Conservation (phyloP, 2,329 filamentous ascomycete species). For the Plectosphaerella sp. region DNA sequence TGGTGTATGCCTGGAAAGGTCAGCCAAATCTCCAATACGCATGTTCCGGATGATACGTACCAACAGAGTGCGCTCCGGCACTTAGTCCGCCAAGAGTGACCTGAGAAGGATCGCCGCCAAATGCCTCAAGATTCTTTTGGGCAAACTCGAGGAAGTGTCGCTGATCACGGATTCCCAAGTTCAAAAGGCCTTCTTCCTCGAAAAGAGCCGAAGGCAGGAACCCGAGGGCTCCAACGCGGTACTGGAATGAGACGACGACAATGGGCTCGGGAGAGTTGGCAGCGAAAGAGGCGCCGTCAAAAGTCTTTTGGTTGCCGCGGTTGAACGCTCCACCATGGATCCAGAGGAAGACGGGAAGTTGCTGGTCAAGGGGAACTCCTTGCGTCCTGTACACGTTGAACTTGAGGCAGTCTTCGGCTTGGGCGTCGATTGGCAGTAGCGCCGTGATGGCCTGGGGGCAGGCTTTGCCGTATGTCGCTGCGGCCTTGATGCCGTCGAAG, state of each 20-base stretch:
- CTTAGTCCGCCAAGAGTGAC: constrained; percentile 53
- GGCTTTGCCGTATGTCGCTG: constrained; percentile 31
- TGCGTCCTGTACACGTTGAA: constrained; percentile 7
- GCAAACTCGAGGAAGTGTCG: constrained; percentile 48
- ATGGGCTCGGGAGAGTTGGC: constrained; percentile 17
- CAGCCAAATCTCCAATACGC: too few relatives aligned
- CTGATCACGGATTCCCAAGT: constrained; percentile 51
- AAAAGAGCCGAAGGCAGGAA: constrained; percentile 36
- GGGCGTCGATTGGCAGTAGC: background rate
- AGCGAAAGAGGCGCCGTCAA: constrained; percentile 16
- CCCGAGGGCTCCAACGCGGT: constrained; percentile 25
- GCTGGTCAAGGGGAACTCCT: background rate
- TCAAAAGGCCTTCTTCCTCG: constrained; percentile 34
- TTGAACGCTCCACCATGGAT: constrained; percentile 7
- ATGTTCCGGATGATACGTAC: too few relatives aligned
- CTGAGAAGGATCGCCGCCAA: constrained; percentile 46
- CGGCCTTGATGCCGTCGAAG: constrained; percentile 33
- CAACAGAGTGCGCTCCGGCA: constrained; percentile 40
- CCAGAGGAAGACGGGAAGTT: constrained; percentile 14
- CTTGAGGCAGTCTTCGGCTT: constrained; percentile 7
- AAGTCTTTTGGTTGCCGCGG: background rate
- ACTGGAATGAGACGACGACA: constrained; percentile 21
- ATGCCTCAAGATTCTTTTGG: constrained; percentile 43
- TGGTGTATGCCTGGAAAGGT: constrained; percentile 17
- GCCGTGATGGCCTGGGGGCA: constrained; percentile 33